Base-by-base conservation (phyloP, 2,329 filamentous ascomycete genomes). In the Pseudogymnoascus sp. region DNA sequence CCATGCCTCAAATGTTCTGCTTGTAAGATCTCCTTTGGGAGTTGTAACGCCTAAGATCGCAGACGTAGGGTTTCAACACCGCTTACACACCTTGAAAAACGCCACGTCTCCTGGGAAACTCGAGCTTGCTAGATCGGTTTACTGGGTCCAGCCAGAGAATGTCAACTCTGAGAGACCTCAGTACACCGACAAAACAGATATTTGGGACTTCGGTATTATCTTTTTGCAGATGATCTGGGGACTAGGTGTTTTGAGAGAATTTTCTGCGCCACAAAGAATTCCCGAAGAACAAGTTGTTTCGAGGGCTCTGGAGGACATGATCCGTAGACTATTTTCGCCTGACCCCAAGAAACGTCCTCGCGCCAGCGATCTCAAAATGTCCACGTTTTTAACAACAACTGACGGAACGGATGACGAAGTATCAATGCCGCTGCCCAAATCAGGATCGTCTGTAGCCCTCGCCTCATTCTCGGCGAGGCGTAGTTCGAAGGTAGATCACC, bases 161-260 rank as follows among this genome's bases (percentile, higher is more conserved):
- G 81, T 82, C 28, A 80, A 76, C 52, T 79, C 77, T 0, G 82
- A 80, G 61, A 85, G 81, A 26, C 79, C 79, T 28, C 77, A 87
- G 71, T 78, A 86, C 74, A 84, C 81, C 1, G 81, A 82, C 67
- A 96, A 96, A 71, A 90, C 90, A 0, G 94, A 97, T 71, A 83
- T 97, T 7, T 99, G 94, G 94, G 89, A 96, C 65, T 84, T 99
- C 67, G 94, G 94, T 3, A 83, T 96, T 28, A 82, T 96, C 4
- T 89, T 96, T 66, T 73, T 96, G 37, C 92, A 99, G 71, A 96
- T 97, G 90, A 82, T 94, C 3, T 92, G 96, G 71, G 94, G 94
- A 2, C 78, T 90, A 33, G 84, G 90, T 65, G 82, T 90, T 5
- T 78, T 88, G 15, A 80, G 86, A 61, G 88, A 85, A 61, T 92